Percentiles rank a stretch among this genome's conserved stretches.
Conservation (phyloP, 257 asterid genomes). For the Solanum pimpinellifolium region DNA sequence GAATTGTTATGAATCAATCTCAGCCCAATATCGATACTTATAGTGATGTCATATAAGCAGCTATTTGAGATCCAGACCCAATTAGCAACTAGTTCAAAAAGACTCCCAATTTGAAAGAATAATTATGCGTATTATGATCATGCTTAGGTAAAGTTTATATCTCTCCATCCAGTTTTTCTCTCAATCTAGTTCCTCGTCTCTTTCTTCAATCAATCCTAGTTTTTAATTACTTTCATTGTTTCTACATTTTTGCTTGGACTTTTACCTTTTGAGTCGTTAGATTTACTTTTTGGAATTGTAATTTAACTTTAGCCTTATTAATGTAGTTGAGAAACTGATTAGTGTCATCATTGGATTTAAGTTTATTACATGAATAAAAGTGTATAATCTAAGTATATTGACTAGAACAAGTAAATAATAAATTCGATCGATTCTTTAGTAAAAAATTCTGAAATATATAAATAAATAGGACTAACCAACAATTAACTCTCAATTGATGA, state of each 20-base stretch:
- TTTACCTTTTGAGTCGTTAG: not conserved
- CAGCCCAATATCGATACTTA: not conserved
- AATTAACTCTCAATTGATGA: not conserved
- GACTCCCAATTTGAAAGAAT: not conserved
- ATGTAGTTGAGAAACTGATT: not conserved
- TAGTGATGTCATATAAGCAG: not conserved
- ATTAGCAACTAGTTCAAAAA: not conserved
- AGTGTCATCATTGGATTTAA: not conserved
- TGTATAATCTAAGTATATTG: no score
- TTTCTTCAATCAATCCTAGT: not conserved
- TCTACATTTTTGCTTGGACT: not conserved
- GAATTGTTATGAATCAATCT: not conserved
- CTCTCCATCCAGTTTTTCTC: rapidly evolving
- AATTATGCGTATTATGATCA: not conserved
- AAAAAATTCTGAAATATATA: not conserved
- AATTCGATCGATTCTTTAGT: not conserved
- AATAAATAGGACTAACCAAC: not conserved
- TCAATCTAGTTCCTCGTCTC: not conserved
- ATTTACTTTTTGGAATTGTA: no score
- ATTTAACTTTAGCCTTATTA: not conserved
- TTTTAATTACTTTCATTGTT: not conserved
- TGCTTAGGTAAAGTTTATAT: not conserved
- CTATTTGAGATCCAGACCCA: not conserved
- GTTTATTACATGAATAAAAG: not conserved
- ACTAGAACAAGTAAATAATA: not conserved